Evolutionary conservation across 1,284 basidiomycete genomes (phyloP).

Genomic region (Uromyces viciae-fabae): DNA sequence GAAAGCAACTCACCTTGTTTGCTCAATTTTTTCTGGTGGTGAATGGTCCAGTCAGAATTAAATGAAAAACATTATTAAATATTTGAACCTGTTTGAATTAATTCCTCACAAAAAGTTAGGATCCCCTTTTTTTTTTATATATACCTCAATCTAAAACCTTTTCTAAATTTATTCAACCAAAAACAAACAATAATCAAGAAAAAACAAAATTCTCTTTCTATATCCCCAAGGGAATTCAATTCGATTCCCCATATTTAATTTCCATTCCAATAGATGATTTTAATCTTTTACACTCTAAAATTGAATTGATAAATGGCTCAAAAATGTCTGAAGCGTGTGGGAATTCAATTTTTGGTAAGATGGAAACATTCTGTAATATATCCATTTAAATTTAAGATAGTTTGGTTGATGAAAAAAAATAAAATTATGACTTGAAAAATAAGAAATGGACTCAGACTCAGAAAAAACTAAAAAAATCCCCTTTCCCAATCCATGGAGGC

Average conservation of each 20-base stretch:
- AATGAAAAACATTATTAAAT: neutral
- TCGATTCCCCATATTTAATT: neutral
- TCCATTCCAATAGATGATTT: neutral
- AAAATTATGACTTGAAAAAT: neutral
- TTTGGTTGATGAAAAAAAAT: neutral
- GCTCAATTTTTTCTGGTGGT: no score
- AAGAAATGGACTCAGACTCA: no score
- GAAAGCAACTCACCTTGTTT: no score
- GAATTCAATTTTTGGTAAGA: neutral
- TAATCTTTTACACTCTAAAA: neutral
- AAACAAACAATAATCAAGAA: neutral
- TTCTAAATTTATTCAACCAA: neutral
- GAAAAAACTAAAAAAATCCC: no score
- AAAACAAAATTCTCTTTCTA: neutral
- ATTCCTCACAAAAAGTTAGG: neutral
- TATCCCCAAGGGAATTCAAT: neutral
- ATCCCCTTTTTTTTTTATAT: conserved; percentile 12
- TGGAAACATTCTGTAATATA: no score
- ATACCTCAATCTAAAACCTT: no score
- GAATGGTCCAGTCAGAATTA: no score
- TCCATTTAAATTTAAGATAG: no score
- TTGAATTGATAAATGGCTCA: neutral
- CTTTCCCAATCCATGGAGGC: neutral
- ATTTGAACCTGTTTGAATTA: neutral
- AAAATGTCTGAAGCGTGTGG: neutral